Percentiles rank a stretch among this genome's conserved stretches.
phyloP scores from a whole-genome alignment of 257 asterid genomes.

The Solanum habrochaites region DNA sequence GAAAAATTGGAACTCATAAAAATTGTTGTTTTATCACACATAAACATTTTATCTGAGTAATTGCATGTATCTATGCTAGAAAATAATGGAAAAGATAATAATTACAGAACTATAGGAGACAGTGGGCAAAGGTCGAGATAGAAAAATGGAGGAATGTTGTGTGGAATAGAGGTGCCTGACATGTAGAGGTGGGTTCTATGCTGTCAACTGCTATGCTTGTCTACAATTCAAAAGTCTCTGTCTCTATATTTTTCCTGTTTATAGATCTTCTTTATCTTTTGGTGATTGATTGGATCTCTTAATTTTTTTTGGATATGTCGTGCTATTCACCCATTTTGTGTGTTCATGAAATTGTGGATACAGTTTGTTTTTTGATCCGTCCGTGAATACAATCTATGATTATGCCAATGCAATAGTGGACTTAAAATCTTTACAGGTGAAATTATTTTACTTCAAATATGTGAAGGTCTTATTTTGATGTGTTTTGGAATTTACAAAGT shows the following conservation, averaged over 20 bases:
- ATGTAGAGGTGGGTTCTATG: neutral
- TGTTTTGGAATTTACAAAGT: neutral
- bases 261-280: neutral
- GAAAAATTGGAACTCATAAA: neutral
- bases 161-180: neutral
- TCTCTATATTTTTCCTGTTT: neutral
- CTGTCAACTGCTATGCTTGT: neutral
- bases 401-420: slow-evolving; percentile 62
- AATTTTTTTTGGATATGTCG: neutral
- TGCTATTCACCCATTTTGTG: slow-evolving; percentile 4
- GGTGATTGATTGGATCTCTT: neutral
- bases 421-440: slow-evolving; percentile 61
- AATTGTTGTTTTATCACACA: neutral
- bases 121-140: neutral
- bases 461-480: neutral
- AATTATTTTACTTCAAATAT: slow-evolving; percentile 3
- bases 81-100: neutral
- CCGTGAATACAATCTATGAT: slow-evolving; percentile 47
- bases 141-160: neutral
- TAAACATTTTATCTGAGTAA: neutral
- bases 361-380: slow-evolving; percentile 91
- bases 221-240: neutral
- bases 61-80: neutral
- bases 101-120: neutral
- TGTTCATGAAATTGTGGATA: slow-evolving; percentile 16